These are phyloP conservation scores for Gaeumannomyces tritici DNA, from an alignment of 2,329 filamentous ascomycete genomes.

Conservation along the genomic window DNA sequence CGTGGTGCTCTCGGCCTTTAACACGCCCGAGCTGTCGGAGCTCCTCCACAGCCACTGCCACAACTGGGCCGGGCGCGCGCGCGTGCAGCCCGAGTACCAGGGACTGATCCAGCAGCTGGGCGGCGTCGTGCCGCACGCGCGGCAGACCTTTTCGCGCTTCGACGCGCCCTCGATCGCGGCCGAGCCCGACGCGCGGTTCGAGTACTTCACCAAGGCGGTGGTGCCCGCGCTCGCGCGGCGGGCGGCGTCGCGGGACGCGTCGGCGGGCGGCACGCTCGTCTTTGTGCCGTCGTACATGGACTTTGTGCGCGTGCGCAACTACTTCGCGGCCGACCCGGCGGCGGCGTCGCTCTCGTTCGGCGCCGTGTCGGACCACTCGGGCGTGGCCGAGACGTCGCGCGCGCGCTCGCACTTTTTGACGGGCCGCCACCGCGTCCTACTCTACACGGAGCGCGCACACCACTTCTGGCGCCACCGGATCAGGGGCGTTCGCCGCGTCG, in stretches of 20 bases:
- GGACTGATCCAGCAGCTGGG: slow-evolving; percentile 63
- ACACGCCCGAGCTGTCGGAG: slow-evolving; percentile 80
- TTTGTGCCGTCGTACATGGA: slow-evolving; percentile 93
- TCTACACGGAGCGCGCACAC: slow-evolving; percentile 94
- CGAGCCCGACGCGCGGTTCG: slow-evolving; percentile 84
- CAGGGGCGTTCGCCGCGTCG: slow-evolving; percentile 69
- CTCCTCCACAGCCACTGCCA: slow-evolving; percentile 67
- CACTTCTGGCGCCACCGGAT: slow-evolving; percentile 88
- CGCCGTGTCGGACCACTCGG: slow-evolving; percentile 80
- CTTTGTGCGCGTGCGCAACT: slow-evolving; percentile 87
- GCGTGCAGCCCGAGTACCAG: slow-evolving; percentile 58
- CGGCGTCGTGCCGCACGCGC: slow-evolving; percentile 49
- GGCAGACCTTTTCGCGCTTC: slow-evolving; percentile 87
- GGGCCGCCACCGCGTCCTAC: slow-evolving; percentile 70
- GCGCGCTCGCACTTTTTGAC: slow-evolving; percentile 80
- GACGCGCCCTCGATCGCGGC: slow-evolving; percentile 57
- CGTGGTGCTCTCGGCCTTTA: slow-evolving; percentile 69
- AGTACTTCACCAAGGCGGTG: slow-evolving; percentile 77
- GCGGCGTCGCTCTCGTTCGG: slow-evolving; percentile 58
- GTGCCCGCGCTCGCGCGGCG: slow-evolving; percentile 66
- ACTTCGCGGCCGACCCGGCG: slow-evolving; percentile 65
- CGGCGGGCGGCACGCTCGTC: slow-evolving; percentile 59
- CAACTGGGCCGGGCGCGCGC: slow-evolving; percentile 73
- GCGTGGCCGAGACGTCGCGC: slow-evolving; percentile 67
- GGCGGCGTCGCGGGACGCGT: slow-evolving; percentile 32